These are phyloP conservation scores for Lolium rigidum DNA, from an alignment of 176 grass and related monocot genomes.

Conservation along the genomic window DNA sequence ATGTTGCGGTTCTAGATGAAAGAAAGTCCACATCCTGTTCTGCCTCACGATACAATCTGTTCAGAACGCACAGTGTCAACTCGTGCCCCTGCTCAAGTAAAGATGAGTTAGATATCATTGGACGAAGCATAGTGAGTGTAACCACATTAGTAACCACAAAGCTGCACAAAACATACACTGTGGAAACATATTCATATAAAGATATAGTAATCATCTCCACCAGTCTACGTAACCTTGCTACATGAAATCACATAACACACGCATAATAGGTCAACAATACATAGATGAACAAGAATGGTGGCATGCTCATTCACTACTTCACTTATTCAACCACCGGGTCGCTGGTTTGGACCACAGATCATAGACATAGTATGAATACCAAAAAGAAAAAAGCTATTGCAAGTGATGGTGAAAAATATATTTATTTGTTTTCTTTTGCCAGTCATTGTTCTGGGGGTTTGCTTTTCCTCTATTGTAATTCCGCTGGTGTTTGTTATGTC, in stretches of 20 bases:
- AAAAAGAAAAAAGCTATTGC: neutral
- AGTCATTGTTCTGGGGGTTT: neutral
- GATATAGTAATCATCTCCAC: conserved; percentile 34
- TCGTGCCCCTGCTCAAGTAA: conserved; percentile 88
- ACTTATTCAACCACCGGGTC: conserved; percentile 13
- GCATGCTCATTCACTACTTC: conserved; percentile 9
- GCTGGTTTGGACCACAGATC: conserved; percentile 11
- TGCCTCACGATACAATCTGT: conserved; percentile 85
- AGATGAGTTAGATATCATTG: conserved; percentile 51
- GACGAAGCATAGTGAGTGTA: conserved; percentile 30
- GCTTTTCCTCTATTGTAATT: neutral
- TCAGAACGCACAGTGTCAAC: conserved; percentile 91
- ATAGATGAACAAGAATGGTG: neutral
- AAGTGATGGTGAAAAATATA: neutral
- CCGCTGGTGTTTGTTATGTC: neutral
- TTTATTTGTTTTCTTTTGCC: neutral
- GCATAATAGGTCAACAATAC: neutral
- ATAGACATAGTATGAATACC: neutral
- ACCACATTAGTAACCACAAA: conserved; percentile 15
- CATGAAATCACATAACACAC: conserved; percentile 25
- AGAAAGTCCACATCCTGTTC: conserved; percentile 98
- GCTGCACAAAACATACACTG: conserved; percentile 1
- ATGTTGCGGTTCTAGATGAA: conserved; percentile 96
- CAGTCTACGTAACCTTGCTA: neutral
- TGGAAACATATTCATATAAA: conserved; percentile 18